Conservation (phyloP, 805 yeast species). For the Barnettozyma salicaria region DNA sequence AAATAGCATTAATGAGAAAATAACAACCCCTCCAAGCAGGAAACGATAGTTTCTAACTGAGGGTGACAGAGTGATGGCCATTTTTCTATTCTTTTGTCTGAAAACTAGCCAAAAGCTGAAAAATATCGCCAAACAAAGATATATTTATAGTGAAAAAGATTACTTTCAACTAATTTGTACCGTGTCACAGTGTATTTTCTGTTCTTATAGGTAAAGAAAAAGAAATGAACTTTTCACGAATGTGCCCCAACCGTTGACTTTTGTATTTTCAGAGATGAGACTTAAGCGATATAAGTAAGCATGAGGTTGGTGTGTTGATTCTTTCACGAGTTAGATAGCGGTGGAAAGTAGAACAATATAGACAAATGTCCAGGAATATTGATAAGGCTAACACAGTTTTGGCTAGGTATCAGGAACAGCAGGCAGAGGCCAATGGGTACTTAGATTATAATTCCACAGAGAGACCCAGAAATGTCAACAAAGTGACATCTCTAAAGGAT, state of each 20-base stretch:
- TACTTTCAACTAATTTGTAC: not conserved
- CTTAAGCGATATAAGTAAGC: too few relatives aligned
- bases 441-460: slow-evolving; percentile 47
- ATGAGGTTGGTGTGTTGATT: too few relatives aligned
- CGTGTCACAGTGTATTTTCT: not conserved
- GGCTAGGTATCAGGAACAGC: slow-evolving; percentile 56
- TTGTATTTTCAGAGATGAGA: too few relatives aligned
- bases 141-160: not conserved
- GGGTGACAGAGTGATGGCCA: slow-evolving; percentile 11
- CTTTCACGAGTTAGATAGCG: too few relatives aligned
- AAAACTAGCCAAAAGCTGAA: not conserved
- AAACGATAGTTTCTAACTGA: slow-evolving; percentile 47
- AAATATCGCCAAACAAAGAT: not conserved
- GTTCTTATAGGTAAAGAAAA: not conserved
- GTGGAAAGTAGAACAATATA: too few relatives aligned
- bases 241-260: too few relatives aligned
- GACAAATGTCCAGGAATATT: slow-evolving; percentile 62
- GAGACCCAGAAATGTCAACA: slow-evolving; percentile 55
- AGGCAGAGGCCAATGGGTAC: slow-evolving; percentile 53
- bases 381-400: slow-evolving; percentile 73
- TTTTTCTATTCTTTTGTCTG: not conserved
- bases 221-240: not conserved
- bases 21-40: slow-evolving; percentile 43
- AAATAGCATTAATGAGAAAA: slow-evolving; percentile 45
- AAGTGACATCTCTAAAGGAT: slow-evolving; percentile 49